A percentile compares a stretch with the other conserved stretches of the same genome.
Conservation (phyloP, 176 grass and related monocot genomes). For the Rhipidocladum racemiflorum region DNA sequence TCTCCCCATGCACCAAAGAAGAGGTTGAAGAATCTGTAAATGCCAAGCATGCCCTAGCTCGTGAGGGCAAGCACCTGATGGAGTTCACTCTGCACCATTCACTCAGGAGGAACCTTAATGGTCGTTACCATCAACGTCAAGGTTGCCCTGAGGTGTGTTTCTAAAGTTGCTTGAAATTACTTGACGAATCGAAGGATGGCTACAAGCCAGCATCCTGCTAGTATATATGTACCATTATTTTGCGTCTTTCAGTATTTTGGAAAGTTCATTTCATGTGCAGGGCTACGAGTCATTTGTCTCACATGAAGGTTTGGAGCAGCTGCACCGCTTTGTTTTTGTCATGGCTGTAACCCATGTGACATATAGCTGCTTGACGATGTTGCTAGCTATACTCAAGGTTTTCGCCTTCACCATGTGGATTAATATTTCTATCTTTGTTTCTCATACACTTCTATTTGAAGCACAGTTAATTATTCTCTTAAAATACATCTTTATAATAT, state of each 20-base stretch:
- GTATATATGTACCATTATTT: not conserved
- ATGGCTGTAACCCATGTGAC: slow-evolving; percentile 96
- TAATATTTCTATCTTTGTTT: not conserved
- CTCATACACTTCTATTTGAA: not conserved
- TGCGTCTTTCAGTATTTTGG: slow-evolving; percentile 10
- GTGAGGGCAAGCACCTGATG: slow-evolving; percentile 36
- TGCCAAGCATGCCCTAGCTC: slow-evolving; percentile 30
- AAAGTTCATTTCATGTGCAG: slow-evolving; percentile 44
- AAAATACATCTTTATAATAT: too few relatives aligned
- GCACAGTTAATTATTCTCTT: not conserved
- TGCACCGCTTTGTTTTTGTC: slow-evolving; percentile 95
- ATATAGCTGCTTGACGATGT: slow-evolving; percentile 94
- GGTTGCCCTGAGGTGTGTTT: slow-evolving; percentile 56
- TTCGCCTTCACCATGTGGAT: not conserved
- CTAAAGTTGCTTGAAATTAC: not conserved
- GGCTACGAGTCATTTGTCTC: slow-evolving; percentile 90
- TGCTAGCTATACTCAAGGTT: slow-evolving; percentile 94
- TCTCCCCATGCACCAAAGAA: slow-evolving; percentile 76
- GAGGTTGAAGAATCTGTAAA: slow-evolving; percentile 56
- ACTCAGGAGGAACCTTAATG: slow-evolving; percentile 53
- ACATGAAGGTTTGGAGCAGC: slow-evolving; percentile 89
- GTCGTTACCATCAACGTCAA: slow-evolving; percentile 28
- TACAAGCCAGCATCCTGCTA: not conserved
- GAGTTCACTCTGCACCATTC: slow-evolving; percentile 49
- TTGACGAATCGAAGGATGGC: not conserved